A percentile compares a stretch with the other conserved stretches of the same genome.
Conservation (phyloP, 1,139 yeast species). For the Sugiyamaella sp. region DNA sequence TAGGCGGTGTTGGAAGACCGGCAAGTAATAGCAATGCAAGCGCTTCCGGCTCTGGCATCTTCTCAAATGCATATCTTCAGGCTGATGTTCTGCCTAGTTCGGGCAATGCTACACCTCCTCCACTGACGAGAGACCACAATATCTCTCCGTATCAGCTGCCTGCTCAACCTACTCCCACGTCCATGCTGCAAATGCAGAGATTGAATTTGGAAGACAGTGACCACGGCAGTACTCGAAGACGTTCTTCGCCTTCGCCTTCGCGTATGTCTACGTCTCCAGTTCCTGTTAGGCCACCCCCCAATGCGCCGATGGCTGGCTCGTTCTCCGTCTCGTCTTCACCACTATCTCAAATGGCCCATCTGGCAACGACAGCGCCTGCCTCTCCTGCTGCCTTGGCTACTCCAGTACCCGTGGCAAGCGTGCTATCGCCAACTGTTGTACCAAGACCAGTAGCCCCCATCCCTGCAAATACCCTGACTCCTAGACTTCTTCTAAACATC, state of each 20-base stretch:
- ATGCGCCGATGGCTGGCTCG: background rate
- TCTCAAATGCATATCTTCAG: constrained; percentile 34
- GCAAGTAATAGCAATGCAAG: constrained; percentile 22
- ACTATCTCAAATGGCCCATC: background rate
- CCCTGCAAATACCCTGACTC: constrained; percentile 7
- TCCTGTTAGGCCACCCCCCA: background rate
- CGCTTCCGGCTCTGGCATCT: constrained; percentile 21
- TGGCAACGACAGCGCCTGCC: background rate
- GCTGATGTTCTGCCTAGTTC: constrained; percentile 30
- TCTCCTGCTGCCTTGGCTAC: background rate
- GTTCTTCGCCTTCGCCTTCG: background rate
- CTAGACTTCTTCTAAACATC: constrained; percentile 7
- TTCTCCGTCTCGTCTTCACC: background rate
- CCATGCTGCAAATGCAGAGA: constrained; percentile 22
- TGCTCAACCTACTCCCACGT: constrained; percentile 18
- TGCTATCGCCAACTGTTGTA: background rate
- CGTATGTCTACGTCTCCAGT: background rate
- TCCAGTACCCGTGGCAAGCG: background rate
- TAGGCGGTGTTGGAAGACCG: background rate
- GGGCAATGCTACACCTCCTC: constrained; percentile 20
- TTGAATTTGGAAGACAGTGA: constrained; percentile 20
- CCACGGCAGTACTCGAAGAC: background rate
- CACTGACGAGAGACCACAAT: constrained; percentile 14
- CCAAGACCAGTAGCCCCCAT: constrained; percentile 1
- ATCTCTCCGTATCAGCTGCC: constrained; percentile 30